A percentile compares a stretch with the other conserved stretches of the same genome.
These are phyloP conservation scores for Pichia sp. DNA, from an alignment of 1,139 yeast genomes.

Conservation along the genomic window DNA sequence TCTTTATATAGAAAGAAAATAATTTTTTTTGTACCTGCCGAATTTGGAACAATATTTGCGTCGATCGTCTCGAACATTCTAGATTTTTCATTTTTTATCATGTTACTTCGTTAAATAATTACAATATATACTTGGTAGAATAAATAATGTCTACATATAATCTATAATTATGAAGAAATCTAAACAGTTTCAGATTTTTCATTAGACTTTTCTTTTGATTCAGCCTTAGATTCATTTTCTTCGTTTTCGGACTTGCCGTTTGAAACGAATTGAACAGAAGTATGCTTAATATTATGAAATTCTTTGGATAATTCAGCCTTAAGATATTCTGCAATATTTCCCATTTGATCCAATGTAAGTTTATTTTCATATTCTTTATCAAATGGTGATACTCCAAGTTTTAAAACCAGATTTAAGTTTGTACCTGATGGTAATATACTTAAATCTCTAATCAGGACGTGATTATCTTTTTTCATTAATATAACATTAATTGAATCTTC, in stretches of 20 bases:
- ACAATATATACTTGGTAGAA: background rate
- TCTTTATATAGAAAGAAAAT: no score
- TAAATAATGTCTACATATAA: background rate
- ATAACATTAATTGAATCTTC: constrained; percentile 34
- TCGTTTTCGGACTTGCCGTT: constrained; percentile 4
- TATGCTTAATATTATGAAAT: constrained; percentile 31
- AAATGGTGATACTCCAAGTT: constrained; percentile 37
- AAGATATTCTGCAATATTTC: constrained; percentile 34
- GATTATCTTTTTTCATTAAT: constrained; percentile 33
- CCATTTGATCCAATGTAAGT: constrained; percentile 40
- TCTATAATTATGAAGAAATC: no score
- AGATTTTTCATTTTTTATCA: background rate
- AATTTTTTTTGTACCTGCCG: no score
- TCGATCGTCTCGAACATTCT: background rate
- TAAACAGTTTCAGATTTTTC: no score
- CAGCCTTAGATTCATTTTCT: background rate
- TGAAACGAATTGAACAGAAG: constrained; percentile 31
- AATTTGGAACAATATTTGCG: background rate
- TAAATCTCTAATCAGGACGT: constrained; percentile 38
- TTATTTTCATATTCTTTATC: constrained; percentile 36
- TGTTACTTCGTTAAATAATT: background rate
- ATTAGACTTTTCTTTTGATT: background rate
- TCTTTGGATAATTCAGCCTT: constrained; percentile 28
- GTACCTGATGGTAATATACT: constrained; percentile 70
- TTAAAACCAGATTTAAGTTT: constrained; percentile 39